Conservation (phyloP, 768 basidiomycete genomes). For the Boletus sp. region DNA sequence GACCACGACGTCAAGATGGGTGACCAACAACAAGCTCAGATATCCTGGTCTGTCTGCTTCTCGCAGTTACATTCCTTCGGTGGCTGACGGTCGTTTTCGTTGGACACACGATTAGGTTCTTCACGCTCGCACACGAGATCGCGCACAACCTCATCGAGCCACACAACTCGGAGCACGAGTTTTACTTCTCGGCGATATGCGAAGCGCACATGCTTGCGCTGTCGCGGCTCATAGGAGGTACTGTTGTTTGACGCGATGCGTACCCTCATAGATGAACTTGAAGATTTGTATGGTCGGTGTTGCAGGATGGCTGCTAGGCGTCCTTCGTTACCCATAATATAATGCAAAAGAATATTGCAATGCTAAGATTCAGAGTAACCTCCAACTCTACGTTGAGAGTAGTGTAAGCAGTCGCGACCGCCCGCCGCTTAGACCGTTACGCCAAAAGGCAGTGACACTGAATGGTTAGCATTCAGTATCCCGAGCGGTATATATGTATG, state of each 20-base stretch:
- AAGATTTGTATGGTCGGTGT: background rate
- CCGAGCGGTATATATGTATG: too few relatives aligned
- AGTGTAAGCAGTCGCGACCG: too few relatives aligned
- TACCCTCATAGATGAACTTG: background rate
- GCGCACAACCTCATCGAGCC: constrained; percentile 86
- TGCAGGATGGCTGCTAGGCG: too few relatives aligned
- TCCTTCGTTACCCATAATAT: background rate
- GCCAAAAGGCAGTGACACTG: too few relatives aligned
- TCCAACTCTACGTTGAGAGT: background rate
- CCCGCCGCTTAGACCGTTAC: too few relatives aligned
- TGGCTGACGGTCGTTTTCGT: background rate
- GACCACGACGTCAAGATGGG: constrained; percentile 63
- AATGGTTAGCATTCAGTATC: too few relatives aligned
- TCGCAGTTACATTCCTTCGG: background rate
- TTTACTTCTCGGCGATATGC: constrained; percentile 90
- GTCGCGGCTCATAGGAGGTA: constrained; percentile 30
- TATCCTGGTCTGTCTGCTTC: constrained; percentile 62
- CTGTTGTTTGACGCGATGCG: background rate
- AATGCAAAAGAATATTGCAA: background rate
- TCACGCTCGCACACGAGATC: constrained; percentile 89
- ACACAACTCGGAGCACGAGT: constrained; percentile 92
- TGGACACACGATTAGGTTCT: constrained; percentile 52
- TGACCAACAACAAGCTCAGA: constrained; percentile 58
- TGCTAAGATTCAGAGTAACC: background rate
- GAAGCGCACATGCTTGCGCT: constrained; percentile 58